These are phyloP conservation scores for Tuber microsphaerosporum DNA, from an alignment of 495 filamentous ascomycete species.

Conservation along the genomic window DNA sequence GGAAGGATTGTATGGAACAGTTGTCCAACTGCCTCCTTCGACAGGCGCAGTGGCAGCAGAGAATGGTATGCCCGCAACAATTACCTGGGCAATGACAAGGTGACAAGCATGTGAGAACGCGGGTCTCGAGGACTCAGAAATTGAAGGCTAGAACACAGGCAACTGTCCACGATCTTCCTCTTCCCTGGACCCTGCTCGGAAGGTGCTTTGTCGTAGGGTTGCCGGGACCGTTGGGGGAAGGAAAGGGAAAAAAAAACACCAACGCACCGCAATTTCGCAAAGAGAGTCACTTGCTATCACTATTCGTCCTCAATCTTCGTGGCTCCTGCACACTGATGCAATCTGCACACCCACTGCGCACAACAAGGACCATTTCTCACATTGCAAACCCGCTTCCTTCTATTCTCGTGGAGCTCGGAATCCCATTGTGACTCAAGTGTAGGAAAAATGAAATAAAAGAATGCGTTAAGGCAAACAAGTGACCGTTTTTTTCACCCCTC, in stretches of 20 bases:
- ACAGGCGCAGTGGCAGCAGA: neutral
- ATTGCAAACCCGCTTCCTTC: neutral
- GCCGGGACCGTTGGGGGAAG: no score
- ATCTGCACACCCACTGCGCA: slow-evolving; percentile 15
- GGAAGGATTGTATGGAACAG: neutral
- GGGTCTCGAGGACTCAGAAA: neutral
- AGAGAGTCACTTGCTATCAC: slow-evolving; percentile 10
- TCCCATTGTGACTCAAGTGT: slow-evolving; percentile 2
- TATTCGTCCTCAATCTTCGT: slow-evolving; percentile 9
- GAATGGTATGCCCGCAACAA: neutral
- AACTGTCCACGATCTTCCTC: neutral
- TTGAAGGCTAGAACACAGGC: neutral
- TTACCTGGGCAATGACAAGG: neutral
- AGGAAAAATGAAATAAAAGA: neutral
- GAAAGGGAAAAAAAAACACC: neutral
- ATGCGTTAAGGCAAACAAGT: neutral
- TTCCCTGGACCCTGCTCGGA: neutral
- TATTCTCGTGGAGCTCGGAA: neutral
- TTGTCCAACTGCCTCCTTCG: neutral
- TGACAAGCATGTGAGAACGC: neutral
- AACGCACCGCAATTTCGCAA: slow-evolving; percentile 5
- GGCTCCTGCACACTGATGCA: slow-evolving; percentile 29
- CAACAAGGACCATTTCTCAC: neutral
- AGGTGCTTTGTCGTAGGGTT: neutral
- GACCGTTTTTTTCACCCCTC: neutral